Percentiles rank a stretch among this genome's conserved stretches.
phyloP scores from a whole-genome alignment of 331 rosid genomes.

The Ulmus americana region DNA sequence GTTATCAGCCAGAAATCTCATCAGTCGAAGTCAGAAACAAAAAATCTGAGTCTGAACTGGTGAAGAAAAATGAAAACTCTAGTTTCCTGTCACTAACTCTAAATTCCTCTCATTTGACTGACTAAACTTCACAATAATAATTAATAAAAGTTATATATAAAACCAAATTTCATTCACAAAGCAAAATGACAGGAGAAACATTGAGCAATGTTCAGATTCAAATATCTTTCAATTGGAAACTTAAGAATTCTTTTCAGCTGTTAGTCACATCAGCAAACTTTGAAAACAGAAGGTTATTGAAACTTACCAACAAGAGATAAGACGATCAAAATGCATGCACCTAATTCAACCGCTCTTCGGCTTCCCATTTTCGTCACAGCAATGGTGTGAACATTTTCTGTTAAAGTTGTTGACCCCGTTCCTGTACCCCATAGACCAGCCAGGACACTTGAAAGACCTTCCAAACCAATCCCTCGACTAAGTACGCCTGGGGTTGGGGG shows the following conservation, averaged over 20 bases:
- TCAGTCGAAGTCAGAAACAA: neutral
- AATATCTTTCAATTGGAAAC: neutral
- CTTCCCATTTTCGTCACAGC: conserved; percentile 99
- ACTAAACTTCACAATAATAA: neutral
- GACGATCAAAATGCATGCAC: conserved; percentile 73
- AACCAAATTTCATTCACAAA: neutral
- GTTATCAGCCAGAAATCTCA: neutral
- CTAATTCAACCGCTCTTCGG: conserved; percentile 89
- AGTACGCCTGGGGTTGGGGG: conserved; percentile 96
- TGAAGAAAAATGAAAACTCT: neutral
- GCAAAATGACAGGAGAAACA: neutral
- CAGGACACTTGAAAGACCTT: conserved; percentile 83
- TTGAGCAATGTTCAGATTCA: neutral
- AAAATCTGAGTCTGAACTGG: neutral
- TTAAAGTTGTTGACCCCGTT: conserved; percentile 81
- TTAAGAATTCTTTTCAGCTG: neutral
- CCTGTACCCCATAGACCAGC: conserved; percentile 99
- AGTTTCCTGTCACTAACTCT: neutral
- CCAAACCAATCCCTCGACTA: conserved; percentile 95
- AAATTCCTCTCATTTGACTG: neutral
- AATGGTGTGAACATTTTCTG: conserved; percentile 93
- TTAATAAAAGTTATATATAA: neutral
- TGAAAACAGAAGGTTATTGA: conserved; percentile 19
- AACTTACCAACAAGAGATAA: conserved; percentile 85
- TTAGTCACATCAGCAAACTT: conserved; percentile 1